phyloP scores from a whole-genome alignment of 257 asterid genomes.

The Capsicum chinense region DNA sequence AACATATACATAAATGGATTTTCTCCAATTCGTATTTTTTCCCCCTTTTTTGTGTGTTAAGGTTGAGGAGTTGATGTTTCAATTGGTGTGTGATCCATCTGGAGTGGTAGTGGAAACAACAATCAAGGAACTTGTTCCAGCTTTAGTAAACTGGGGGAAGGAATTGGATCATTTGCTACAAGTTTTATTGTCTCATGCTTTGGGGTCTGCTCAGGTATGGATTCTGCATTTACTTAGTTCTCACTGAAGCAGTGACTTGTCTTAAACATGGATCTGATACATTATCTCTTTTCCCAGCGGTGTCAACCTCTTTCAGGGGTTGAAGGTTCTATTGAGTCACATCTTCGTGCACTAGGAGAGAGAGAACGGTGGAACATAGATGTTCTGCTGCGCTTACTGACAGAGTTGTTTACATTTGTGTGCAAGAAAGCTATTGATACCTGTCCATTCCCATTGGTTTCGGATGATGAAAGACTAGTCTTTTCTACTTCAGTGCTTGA shows the following conservation, averaged over 20 bases:
- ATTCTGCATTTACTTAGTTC: slow-evolving; percentile 13
- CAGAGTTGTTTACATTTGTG: slow-evolving; percentile 73
- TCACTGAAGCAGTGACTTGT: slow-evolving; percentile 3
- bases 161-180: slow-evolving; percentile 82
- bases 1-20: slow-evolving; percentile 33
- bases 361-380: slow-evolving; percentile 97
- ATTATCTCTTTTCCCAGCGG: slow-evolving; percentile 55
- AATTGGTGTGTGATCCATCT: slow-evolving; percentile 91
- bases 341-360: slow-evolving; percentile 94
- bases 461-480: slow-evolving; percentile 55
- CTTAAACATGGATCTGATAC: slow-evolving; percentile 39
- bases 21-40: slow-evolving; percentile 51
- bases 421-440: slow-evolving; percentile 73
- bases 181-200: slow-evolving; percentile 70
- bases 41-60: slow-evolving; percentile 41
- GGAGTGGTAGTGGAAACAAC: slow-evolving; percentile 94
- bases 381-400: slow-evolving; percentile 80
- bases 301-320: slow-evolving; percentile 98
- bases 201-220: slow-evolving; percentile 82
- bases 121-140: slow-evolving; percentile 84
- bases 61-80: slow-evolving; percentile 99
- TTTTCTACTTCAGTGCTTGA: slow-evolving; percentile 69
- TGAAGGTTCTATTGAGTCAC: slow-evolving; percentile 94
- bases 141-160: slow-evolving; percentile 88
- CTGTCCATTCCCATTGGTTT: slow-evolving; percentile 69